Percentiles rank a stretch among this genome's conserved stretches.
Evolutionary conservation across 139 green algal species (phyloP).

Genomic region (Yamagishiella unicocca): DNA sequence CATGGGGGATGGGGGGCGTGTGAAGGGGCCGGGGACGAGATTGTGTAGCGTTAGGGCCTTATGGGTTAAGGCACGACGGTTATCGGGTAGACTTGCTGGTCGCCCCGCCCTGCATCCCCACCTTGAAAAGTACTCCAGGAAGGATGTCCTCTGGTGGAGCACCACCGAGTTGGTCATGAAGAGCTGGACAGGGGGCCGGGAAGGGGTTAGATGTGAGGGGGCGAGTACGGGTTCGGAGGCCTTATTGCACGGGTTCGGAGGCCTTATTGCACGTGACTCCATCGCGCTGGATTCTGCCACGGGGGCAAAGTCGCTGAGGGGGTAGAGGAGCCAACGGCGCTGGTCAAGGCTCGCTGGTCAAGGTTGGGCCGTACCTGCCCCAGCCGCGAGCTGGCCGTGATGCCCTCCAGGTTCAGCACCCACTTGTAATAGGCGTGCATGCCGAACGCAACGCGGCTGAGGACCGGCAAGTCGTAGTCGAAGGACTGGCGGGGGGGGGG

Average conservation of each 20-base stretch:
- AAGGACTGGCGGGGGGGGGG: neutral
- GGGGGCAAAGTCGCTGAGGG: neutral
- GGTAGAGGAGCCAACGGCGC: no score
- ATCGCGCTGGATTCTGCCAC: neutral
- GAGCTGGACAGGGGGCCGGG: neutral
- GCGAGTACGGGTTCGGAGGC: neutral
- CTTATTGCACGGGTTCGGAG: neutral
- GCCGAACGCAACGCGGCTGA: neutral
- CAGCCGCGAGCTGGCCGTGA: constrained; percentile 18
- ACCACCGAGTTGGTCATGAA: constrained; percentile 23
- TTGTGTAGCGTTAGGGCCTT: neutral
- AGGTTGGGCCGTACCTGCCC: neutral
- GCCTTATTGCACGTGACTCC: neutral
- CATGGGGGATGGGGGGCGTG: no score
- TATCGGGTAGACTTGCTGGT: no score
- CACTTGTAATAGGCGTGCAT: constrained; percentile 15
- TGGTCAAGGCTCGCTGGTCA: no score
- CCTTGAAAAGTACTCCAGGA: constrained; percentile 39
- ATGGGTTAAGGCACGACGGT: neutral
- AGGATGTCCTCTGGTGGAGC: neutral
- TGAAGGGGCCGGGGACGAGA: neutral
- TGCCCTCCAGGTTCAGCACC: constrained; percentile 29
- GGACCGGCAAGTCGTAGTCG: neutral
- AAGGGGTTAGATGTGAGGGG: neutral
- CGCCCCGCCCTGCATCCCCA: neutral